Percentiles rank a stretch among this genome's conserved stretches.
Evolutionary conservation across 495 filamentous ascomycete genomes (phyloP).

Genomic region (Poronia punctata): DNA sequence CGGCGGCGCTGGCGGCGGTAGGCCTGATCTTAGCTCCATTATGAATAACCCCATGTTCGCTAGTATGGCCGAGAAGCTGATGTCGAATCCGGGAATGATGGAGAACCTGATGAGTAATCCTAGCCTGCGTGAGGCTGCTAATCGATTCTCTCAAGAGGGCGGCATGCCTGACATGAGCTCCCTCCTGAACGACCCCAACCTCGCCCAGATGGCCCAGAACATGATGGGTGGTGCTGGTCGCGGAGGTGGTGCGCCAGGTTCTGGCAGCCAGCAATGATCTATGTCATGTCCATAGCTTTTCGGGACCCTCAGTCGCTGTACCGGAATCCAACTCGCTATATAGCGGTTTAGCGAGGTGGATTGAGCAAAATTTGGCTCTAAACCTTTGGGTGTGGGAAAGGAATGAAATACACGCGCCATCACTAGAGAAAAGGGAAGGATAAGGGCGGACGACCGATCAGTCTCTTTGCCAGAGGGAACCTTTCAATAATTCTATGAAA

Average conservation of each 20-base stretch:
- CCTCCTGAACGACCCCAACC: conserved; percentile 83
- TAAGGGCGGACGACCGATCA: too few relatives aligned
- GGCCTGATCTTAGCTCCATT: conserved; percentile 76
- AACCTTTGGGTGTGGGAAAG: too few relatives aligned
- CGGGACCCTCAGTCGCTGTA: too few relatives aligned
- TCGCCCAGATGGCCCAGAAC: conserved; percentile 84
- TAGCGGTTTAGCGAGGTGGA: too few relatives aligned
- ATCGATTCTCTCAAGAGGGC: conserved; percentile 57
- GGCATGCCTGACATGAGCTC: conserved; percentile 74
- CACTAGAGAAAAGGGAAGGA: too few relatives aligned
- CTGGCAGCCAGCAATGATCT: conserved; percentile 18
- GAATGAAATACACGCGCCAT: too few relatives aligned
- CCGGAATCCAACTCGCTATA: too few relatives aligned
- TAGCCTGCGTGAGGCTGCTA: conserved; percentile 73
- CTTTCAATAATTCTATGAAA: not conserved
- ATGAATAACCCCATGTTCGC: conserved; percentile 99
- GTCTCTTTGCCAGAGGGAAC: too few relatives aligned
- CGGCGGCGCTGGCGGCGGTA: conserved; percentile 61
- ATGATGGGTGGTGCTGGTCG: conserved; percentile 60
- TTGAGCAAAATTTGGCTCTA: too few relatives aligned
- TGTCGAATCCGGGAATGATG: conserved; percentile 91
- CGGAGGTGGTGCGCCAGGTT: conserved; percentile 23
- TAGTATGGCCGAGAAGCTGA: conserved; percentile 90
- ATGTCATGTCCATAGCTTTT: too few relatives aligned
- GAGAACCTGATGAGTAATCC: conserved; percentile 90